A percentile compares a stretch with the other conserved stretches of the same genome.
Evolutionary conservation across 495 filamentous ascomycete genomes (phyloP).

Genomic region (Thozetella sp.): DNA sequence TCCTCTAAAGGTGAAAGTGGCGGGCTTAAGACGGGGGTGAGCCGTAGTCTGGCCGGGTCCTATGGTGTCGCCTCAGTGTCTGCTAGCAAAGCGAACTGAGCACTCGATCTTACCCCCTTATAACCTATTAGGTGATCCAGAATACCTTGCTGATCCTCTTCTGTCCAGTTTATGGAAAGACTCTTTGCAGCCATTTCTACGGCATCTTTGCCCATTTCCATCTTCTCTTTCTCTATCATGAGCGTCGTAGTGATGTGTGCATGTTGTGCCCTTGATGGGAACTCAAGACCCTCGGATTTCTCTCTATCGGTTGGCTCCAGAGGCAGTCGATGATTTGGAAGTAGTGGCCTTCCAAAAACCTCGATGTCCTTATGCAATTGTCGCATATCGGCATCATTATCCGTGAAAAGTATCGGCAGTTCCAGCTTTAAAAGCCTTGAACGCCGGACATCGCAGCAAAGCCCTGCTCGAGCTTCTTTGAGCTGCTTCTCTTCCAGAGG

Average conservation of each 20-base stretch:
- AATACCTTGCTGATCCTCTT: conserved; percentile 30
- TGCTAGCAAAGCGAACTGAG: conserved; percentile 7
- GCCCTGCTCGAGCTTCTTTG: conserved; percentile 8
- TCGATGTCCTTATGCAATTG: conserved; percentile 30
- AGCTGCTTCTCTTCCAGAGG: conserved; percentile 11
- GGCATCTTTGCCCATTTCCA: conserved; percentile 17
- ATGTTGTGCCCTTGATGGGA: conserved; percentile 10
- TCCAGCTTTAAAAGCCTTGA: conserved; percentile 47
- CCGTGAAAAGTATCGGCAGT: conserved; percentile 47
- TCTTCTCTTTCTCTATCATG: conserved; percentile 12
- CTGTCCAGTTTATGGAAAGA: conserved; percentile 38
- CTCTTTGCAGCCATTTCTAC: conserved; percentile 16
- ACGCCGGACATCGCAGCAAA: conserved; percentile 10
- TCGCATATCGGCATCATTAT: conserved; percentile 47
- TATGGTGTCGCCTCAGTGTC: conserved; percentile 10
- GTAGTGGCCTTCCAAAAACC: conserved; percentile 22
- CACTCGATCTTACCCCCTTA: conserved; percentile 31
- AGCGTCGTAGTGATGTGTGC: too few relatives aligned
- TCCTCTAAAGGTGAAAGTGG: conserved; percentile 30
- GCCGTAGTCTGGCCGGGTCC: conserved; percentile 30
- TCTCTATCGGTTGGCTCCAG: conserved; percentile 43
- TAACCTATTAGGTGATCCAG: conserved; percentile 23
- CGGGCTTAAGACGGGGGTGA: conserved; percentile 65
- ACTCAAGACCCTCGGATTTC: conserved; percentile 46
- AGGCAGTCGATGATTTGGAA: conserved; percentile 43